Base-by-base conservation (phyloP, 495 filamentous ascomycete species). In the Durotheca rogersii region DNA sequence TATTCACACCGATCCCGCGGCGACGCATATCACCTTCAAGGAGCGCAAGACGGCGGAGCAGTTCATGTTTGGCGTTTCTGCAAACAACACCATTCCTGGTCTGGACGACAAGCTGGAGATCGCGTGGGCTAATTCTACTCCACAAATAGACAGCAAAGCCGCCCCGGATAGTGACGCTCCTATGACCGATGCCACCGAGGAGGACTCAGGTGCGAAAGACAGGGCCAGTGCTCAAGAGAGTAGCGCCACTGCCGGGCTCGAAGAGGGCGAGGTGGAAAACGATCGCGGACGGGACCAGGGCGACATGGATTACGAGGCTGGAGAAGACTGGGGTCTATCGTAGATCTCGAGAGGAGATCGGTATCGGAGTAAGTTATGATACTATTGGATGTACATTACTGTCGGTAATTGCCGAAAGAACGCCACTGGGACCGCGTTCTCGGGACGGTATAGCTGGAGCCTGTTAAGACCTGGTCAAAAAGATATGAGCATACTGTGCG, bases 11-110 rank as follows among this genome's bases (percentile, higher is more conserved):
- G 81, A 85, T 53, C 78, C 84, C 0, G 67, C 78, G 1, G 77
- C 17, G 63, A 86, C 65, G 52, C 87, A 65, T 19, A 79, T 97
- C 44, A 80, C 80, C 1, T 98, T 97, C 67, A 90, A 88, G 56
- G 89, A 98, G 58, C 85, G 93, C 32, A 90, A 85, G 58, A 85
- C 86, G 5, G 93, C 91, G 10, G 92, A 96, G 68, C 87, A 87
- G 61, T 87, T 92, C 65, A 83, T 89, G 72, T 81, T 82, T 66
- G 72, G 79, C 31, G 68, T 78, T 29, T 64, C 70, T 6, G 68
- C 79, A 3, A 81, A 79, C 40, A 63, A 55, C 11, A 75, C 83
- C 36, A 85, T 95, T 42, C 83, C 88, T 1, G 78, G 79, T 11
- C 76, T 95, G 17, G 90, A 72, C 5, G 68, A 88, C 32, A 85